Percentiles rank a stretch among this genome's conserved stretches.
Evolutionary conservation across 1,284 basidiomycete species (phyloP).

Genomic region (Malassezia slooffiae): DNA sequence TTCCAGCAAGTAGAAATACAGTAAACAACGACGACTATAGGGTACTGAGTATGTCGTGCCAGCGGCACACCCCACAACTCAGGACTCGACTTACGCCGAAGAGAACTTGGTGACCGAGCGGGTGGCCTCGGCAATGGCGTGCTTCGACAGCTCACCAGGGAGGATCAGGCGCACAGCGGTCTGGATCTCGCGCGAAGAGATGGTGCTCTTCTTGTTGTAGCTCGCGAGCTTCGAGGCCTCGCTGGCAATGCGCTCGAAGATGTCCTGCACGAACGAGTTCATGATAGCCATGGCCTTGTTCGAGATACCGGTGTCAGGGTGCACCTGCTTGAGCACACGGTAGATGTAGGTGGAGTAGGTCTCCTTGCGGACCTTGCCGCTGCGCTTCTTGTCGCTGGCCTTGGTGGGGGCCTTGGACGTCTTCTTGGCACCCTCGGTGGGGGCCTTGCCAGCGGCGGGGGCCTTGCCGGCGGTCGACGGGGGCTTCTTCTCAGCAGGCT

Average conservation of each 20-base stretch:
- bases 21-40: constrained; percentile 7
- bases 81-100: constrained; percentile 50
- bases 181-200: constrained; percentile 48
- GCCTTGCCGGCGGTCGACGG: constrained; percentile 54
- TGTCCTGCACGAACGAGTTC: constrained; percentile 50
- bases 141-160: constrained; percentile 62
- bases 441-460: constrained; percentile 49
- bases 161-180: constrained; percentile 46
- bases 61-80: too few relatives aligned
- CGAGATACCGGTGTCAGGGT: constrained; percentile 49
- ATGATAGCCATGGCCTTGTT: constrained; percentile 50
- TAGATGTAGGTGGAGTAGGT: constrained; percentile 48
- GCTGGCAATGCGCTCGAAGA: constrained; percentile 49
- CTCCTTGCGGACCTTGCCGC: constrained; percentile 57
- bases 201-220: constrained; percentile 48
- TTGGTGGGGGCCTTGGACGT: constrained; percentile 48
- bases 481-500: constrained; percentile 50
- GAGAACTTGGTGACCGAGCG: constrained; percentile 56
- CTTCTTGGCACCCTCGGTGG: constrained; percentile 58
- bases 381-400: constrained; percentile 56
- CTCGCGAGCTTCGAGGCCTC: constrained; percentile 47
- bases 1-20: constrained; percentile 19
- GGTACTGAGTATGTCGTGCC: background rate
- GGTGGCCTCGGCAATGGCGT: constrained; percentile 71
- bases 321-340: constrained; percentile 56